Percentiles rank a stretch among this genome's conserved stretches.
These are phyloP conservation scores for Tardiomyces blankii DNA, from an alignment of 1,139 yeast genomes.

Conservation along the genomic window DNA sequence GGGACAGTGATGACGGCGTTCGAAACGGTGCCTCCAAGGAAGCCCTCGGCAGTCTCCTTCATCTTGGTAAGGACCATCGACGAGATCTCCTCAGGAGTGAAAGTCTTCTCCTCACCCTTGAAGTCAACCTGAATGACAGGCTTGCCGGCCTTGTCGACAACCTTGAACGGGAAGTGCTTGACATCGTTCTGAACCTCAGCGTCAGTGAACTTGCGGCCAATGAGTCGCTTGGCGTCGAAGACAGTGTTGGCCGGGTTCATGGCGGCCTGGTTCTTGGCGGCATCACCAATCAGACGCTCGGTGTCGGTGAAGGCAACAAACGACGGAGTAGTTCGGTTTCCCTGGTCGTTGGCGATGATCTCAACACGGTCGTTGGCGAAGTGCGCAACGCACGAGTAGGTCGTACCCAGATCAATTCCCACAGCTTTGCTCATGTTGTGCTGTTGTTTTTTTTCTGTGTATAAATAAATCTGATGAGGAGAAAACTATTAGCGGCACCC, in stretches of 20 bases:
- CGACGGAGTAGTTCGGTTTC: constrained; percentile 98
- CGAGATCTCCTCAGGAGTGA: constrained; percentile 96
- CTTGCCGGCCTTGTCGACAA: constrained; percentile 71
- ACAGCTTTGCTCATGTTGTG: neutral
- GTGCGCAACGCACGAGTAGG: constrained; percentile 85
- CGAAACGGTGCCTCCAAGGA: constrained; percentile 86
- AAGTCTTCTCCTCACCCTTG: constrained; percentile 86
- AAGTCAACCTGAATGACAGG: constrained; percentile 89
- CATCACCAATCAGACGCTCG: constrained; percentile 98
- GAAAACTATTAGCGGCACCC: too few species aligned
- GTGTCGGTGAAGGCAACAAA: constrained; percentile 96
- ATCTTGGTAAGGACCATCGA: constrained; percentile 94
- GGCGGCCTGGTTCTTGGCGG: constrained; percentile 99
- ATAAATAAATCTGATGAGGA: constrained; percentile 3
- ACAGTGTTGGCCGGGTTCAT: constrained; percentile 94
- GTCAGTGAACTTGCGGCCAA: constrained; percentile 90
- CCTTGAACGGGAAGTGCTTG: constrained; percentile 97
- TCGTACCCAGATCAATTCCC: constrained; percentile 16
- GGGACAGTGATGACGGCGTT: constrained; percentile 95
- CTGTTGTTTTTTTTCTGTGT: neutral
- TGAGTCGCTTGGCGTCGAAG: constrained; percentile 96
- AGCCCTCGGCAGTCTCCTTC: constrained; percentile 97
- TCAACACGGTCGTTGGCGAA: constrained; percentile 63
- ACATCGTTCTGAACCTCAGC: constrained; percentile 89
- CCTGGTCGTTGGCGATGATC: constrained; percentile 97